These are phyloP conservation scores for Physaria fendleri DNA, from an alignment of 345 rosid species.

Conservation along the genomic window DNA sequence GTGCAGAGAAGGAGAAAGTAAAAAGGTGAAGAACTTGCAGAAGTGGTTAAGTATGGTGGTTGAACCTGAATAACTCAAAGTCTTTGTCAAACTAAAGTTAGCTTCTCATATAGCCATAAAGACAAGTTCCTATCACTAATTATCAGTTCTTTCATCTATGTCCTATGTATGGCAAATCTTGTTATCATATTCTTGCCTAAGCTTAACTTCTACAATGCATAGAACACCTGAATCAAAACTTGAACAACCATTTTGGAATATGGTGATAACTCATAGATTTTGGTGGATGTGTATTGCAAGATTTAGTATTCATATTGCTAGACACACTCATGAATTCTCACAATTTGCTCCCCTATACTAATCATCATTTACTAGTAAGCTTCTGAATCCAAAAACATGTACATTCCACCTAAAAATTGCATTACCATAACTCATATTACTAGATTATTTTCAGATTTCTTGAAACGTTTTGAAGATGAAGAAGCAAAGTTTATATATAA, in stretches of 20 bases:
- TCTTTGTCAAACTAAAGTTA: constrained; percentile 56
- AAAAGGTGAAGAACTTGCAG: constrained; percentile 93
- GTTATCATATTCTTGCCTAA: constrained; percentile 1
- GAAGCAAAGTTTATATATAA: constrained; percentile 14
- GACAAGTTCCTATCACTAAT: constrained; percentile 19
- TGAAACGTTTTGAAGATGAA: constrained; percentile 5
- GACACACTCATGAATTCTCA: constrained; percentile 4
- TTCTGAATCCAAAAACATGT: too few species aligned
- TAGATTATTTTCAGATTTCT: background rate
- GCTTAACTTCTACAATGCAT: constrained; percentile 8
- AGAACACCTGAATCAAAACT: background rate
- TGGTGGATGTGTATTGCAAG: constrained; percentile 9
- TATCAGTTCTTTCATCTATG: background rate
- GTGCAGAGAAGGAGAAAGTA: constrained; percentile 81
- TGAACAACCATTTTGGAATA: background rate
- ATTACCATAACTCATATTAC: background rate
- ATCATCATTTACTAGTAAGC: background rate
- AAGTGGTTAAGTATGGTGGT: constrained; percentile 82
- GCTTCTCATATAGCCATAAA: constrained; percentile 30
- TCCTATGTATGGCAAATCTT: constrained; percentile 15
- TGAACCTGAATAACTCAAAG: constrained; percentile 64
- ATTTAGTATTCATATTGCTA: constrained; percentile 18
- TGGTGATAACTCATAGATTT: constrained; percentile 12
- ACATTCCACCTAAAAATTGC: too few species aligned
- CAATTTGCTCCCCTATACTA: background rate